Base-by-base conservation (phyloP, 495 filamentous ascomycete species). In the Beverwykella pulmonaria region DNA sequence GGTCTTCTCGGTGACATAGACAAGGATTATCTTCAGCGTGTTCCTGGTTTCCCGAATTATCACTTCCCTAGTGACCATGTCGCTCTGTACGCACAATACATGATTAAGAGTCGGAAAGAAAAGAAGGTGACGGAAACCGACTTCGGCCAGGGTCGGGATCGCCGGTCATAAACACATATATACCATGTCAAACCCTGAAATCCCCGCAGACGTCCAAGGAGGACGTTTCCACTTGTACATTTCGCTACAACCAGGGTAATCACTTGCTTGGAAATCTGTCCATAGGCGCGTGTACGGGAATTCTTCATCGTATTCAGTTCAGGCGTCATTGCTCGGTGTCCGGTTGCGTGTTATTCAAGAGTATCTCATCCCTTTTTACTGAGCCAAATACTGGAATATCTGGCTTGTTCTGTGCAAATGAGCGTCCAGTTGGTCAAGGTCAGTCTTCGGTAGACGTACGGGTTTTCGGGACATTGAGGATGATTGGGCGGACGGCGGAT, bases 1-100 rank as follows among this genome's bases (percentile, higher is more conserved):
- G 90, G 87, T 44, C 77, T 98, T 61, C 90, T 98, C 10, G 95
- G 94, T 7, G 87, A 93, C 39, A 91, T 97, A 12, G 95, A 98
- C 77, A 85, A 86, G 72, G 87, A 94, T 14, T 96, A 98, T 76
- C 87, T 98, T 61, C 87, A 89, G 69, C 83, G 87, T 49, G 92
- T 97, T 5, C 94, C 94, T 2, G 94, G 94, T 0, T 98, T 98
- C 78, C 94, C 94, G 12, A 96, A 98, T 71, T 93, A 90, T 74
- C 94, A 98, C 79, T 97, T 97, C 80, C 95, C 95, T 0, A 94
- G 92, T 76, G 94, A 98, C 77, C 94, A 98, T 78, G 85, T 98
- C 71, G 90, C 92, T 77, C 85, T 98, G 70, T 86, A 92, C 79
- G 89, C 91, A 60, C 92, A 98, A 79, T 97, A 97, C 78, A 83